Percentiles rank a stretch among this genome's conserved stretches.
phyloP scores from a whole-genome alignment of 1,139 yeast genomes.

The Candida smagusa region DNA sequence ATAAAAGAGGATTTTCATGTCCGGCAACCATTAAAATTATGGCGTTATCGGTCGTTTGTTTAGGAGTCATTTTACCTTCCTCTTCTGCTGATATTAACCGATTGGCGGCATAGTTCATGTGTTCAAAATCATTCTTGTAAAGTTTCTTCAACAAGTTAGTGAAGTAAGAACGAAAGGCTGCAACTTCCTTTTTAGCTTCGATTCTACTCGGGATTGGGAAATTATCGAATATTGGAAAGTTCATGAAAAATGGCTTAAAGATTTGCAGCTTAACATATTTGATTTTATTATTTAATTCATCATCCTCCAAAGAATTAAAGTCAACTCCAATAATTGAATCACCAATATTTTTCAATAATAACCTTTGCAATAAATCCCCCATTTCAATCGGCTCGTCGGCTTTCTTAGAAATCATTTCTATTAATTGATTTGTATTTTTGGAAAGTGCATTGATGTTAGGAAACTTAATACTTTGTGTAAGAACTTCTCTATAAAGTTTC shows the following conservation, averaged over 20 bases:
- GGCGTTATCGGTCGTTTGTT: slow-evolving; percentile 55
- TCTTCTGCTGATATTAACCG: slow-evolving; percentile 37
- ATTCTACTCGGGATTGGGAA: slow-evolving; percentile 50
- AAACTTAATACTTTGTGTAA: slow-evolving; percentile 51
- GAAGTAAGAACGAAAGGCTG: slow-evolving; percentile 35
- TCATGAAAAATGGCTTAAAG: slow-evolving; percentile 53
- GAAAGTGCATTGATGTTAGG: slow-evolving; percentile 39
- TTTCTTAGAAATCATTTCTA: slow-evolving; percentile 11
- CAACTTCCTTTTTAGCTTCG: slow-evolving; percentile 43
- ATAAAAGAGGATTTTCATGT: slow-evolving; percentile 60
- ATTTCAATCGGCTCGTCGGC: slow-evolving; percentile 20
- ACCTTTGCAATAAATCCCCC: slow-evolving; percentile 43
- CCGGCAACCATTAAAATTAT: slow-evolving; percentile 59
- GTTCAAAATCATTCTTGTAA: slow-evolving; percentile 10
- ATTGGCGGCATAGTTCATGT: slow-evolving; percentile 22
- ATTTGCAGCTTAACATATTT: slow-evolving; percentile 50
- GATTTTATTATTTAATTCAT: slow-evolving; percentile 37
- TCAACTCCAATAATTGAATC: slow-evolving; percentile 51
- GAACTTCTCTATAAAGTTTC: slow-evolving; percentile 45
- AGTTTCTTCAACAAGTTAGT: slow-evolving; percentile 25
- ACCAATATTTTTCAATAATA: slow-evolving; percentile 50
- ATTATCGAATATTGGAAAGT: slow-evolving; percentile 52
- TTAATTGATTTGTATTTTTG: slow-evolving; percentile 29
- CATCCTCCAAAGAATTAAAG: slow-evolving; percentile 27
- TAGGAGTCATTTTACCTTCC: slow-evolving; percentile 32